Base-by-base conservation (phyloP, 768 basidiomycete genomes). In the Cystoderma amianthinum region DNA sequence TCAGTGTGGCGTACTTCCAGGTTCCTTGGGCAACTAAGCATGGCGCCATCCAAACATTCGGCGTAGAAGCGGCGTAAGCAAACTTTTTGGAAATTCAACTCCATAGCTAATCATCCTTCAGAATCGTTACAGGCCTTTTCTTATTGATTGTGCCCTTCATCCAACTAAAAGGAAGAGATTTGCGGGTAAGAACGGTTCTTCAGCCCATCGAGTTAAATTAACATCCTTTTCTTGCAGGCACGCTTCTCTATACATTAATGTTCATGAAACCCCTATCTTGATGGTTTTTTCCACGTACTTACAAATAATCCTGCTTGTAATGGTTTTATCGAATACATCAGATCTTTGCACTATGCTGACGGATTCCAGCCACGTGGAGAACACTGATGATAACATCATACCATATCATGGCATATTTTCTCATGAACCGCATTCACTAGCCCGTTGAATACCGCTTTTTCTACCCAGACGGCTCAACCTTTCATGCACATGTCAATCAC, bases 1-100 rank as follows among this genome's bases (percentile, higher is more conserved):
- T 82, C 52, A 69, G 69, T 36, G 79, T 83, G 16, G 76, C 80
- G 1, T 82, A 76, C 56, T 83, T 76, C 56, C 80, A 83, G 52
- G 69, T 82, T 2, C 75, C 75, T 3, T 82, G 81, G 81, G 78
- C 80, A 4, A 52, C 58, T 20, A 76, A 71, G 48, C 54, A 76
- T 43, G 81, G 81, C 12, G 76, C 80, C 3, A 55, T 82, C 20
- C 76, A 81, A 44, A 73, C 76, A 4, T 74, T 80, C 49, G 80
- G 80, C 4, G 65, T 67, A 33, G 81, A 83, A 56, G 73, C 78
- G 23, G 80, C 80, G 65, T 75, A 54, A 54, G 74, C 66, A 2
- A 24, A 13, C 15, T 12, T 9, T 12, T 36, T 44, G 7, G 11
- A 13, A 9, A 30, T 9, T 9, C 28, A 30, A 12, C 10, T 35